Evolutionary conservation across 805 yeast genomes (phyloP).

Genomic region (Metschnikowia santaceciliae): DNA sequence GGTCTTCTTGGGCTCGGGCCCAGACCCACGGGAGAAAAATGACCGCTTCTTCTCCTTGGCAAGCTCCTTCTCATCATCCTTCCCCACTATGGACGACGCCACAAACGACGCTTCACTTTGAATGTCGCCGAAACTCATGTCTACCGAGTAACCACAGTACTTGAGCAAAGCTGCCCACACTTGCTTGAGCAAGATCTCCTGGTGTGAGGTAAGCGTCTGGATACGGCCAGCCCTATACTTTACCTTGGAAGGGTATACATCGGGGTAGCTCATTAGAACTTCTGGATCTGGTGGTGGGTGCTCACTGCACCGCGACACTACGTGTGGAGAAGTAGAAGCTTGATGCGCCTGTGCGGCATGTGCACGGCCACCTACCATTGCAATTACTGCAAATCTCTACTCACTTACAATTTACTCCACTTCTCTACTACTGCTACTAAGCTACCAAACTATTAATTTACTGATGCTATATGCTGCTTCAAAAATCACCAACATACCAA

Average conservation of each 20-base stretch:
- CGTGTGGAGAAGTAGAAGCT: neutral
- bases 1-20: slow-evolving; percentile 12
- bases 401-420: too few species aligned
- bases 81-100: slow-evolving; percentile 22
- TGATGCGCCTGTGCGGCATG: neutral
- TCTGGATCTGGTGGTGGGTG: neutral
- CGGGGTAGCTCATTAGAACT: slow-evolving; percentile 6
- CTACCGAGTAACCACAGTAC: slow-evolving; percentile 45
- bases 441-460: too few species aligned
- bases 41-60: slow-evolving; percentile 32
- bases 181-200: slow-evolving; percentile 17
- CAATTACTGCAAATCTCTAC: too few species aligned
- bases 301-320: neutral
- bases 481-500: too few species aligned
- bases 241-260: slow-evolving; percentile 19
- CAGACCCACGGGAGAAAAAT: slow-evolving; percentile 19
- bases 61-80: slow-evolving; percentile 13
- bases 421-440: too few species aligned
- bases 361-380: neutral
- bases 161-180: slow-evolving; percentile 17
- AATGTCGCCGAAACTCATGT: slow-evolving; percentile 27
- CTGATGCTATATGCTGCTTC: too few species aligned
- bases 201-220: slow-evolving; percentile 28
- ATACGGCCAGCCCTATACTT: slow-evolving; percentile 35
- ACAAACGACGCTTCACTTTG: slow-evolving; percentile 28